Evolutionary conservation across 192 early-diverging fungal species (phyloP).

Genomic region (Backusella australiensis): DNA sequence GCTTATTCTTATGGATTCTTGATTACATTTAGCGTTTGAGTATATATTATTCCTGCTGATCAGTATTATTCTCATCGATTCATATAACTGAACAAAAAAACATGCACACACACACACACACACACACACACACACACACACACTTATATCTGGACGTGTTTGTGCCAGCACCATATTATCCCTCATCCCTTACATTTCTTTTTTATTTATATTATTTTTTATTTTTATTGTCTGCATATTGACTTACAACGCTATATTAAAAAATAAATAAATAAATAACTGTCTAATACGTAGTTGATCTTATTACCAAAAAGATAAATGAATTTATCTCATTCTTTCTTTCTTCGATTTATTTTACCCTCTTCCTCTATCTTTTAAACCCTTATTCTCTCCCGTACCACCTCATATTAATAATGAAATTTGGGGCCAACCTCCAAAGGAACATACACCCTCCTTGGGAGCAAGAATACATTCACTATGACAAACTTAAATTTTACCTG

Average conservation of each 20-base stretch:
- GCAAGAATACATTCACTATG: conserved; percentile 16
- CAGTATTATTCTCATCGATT: background rate
- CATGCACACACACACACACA: background rate
- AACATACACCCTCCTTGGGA: conserved; percentile 18
- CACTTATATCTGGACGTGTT: background rate
- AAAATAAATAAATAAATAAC: background rate
- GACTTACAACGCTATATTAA: background rate
- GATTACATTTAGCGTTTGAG: background rate
- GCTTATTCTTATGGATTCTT: background rate
- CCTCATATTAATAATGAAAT: conserved; percentile 11
- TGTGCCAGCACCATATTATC: background rate
- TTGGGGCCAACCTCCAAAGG: conserved; percentile 9
- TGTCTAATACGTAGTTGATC: background rate
- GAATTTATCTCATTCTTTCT: background rate
- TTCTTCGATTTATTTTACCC: background rate
- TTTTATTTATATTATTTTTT: background rate
- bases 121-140: background rate
- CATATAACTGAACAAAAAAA: background rate
- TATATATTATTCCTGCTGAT: background rate
- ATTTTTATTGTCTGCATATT: background rate
- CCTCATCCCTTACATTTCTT: background rate
- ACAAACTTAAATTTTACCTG: conserved; percentile 14
- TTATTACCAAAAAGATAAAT: background rate
- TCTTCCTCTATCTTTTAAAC: background rate
- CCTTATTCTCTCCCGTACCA: background rate